Conservation (phyloP, 768 basidiomycete species). For the Auricularia heimuer region DNA sequence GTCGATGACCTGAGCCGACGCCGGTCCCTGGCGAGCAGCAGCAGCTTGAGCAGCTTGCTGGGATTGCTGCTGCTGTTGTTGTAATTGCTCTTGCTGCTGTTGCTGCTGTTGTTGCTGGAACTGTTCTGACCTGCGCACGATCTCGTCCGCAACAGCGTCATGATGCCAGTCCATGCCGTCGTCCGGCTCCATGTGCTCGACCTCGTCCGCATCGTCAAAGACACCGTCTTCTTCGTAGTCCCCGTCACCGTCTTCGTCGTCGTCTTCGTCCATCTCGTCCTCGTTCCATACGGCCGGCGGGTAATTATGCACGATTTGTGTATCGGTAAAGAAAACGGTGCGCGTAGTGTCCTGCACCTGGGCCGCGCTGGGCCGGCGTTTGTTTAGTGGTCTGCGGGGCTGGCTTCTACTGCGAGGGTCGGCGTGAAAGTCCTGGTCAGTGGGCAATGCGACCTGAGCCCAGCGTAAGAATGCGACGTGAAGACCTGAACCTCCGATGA, state of each 20-base stretch:
- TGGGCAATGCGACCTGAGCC: not conserved
- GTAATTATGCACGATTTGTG: constrained; percentile 54
- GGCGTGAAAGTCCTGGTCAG: not conserved
- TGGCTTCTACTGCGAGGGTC: not conserved
- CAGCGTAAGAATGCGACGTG: constrained; percentile 60
- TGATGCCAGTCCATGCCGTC: constrained; percentile 90
- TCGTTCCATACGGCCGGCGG: constrained; percentile 79
- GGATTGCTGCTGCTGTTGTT: constrained; percentile 18
- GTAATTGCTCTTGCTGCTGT: constrained; percentile 23
- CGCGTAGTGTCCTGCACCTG: constrained; percentile 4
- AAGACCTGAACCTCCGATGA: constrained; percentile 21
- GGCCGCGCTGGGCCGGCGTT: not conserved
- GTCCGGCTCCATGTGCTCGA: constrained; percentile 42
- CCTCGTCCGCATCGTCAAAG: constrained; percentile 33
- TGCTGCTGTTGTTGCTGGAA: constrained; percentile 14
- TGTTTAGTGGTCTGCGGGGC: not conserved
- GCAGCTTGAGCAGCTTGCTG: constrained; percentile 7
- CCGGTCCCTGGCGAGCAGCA: constrained; percentile 36
- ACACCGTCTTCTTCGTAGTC: constrained; percentile 23
- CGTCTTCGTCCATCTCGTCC: constrained; percentile 37
- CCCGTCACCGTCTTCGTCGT: not conserved
- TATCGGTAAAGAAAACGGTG: constrained; percentile 57
- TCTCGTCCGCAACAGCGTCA: constrained; percentile 28
- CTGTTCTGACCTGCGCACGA: constrained; percentile 15
- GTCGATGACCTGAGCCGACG: constrained; percentile 4